Percentiles rank a stretch among this genome's conserved stretches.
Conservation (phyloP, 495 filamentous ascomycete species). For the Penicillium argentinense region DNA sequence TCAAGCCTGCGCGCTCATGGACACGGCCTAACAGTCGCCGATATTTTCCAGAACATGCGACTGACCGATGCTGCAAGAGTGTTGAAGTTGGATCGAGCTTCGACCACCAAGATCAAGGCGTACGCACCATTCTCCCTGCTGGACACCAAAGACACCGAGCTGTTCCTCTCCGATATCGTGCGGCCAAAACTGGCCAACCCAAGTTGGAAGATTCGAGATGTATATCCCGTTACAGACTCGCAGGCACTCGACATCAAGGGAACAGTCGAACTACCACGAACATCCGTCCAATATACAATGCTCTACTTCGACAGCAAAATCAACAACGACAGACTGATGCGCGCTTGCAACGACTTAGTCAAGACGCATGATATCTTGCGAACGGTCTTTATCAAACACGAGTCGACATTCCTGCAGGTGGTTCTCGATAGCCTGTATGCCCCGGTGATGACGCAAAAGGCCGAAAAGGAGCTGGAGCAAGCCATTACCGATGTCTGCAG, state of each 20-base stretch:
- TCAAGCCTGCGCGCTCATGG: slow-evolving; percentile 35
- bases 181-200: slow-evolving; percentile 31
- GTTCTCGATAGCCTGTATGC: slow-evolving; percentile 46
- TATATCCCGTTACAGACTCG: slow-evolving; percentile 37
- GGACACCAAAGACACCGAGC: slow-evolving; percentile 25
- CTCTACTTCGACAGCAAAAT: slow-evolving; percentile 36
- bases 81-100: slow-evolving; percentile 26
- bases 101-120: slow-evolving; percentile 8
- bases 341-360: slow-evolving; percentile 42
- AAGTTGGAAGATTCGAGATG: slow-evolving; percentile 34
- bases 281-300: slow-evolving; percentile 46
- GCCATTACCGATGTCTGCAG: slow-evolving; percentile 42
- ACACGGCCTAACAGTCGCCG: slow-evolving; percentile 37
- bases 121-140: slow-evolving; percentile 42
- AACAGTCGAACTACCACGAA: slow-evolving; percentile 48
- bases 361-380: slow-evolving; percentile 61
- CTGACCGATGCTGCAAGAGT: slow-evolving; percentile 37
- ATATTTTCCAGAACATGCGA: slow-evolving; percentile 50
- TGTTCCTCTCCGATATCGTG: slow-evolving; percentile 25
- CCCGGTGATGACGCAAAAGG: slow-evolving; percentile 26
- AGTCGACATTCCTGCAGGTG: slow-evolving; percentile 49
- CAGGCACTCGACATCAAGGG: slow-evolving; percentile 49
- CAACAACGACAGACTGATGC: slow-evolving; percentile 26
- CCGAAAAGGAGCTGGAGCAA: slow-evolving; percentile 38
- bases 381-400: slow-evolving; percentile 60